Percentiles rank a stretch among this genome's conserved stretches.
Evolutionary conservation across 768 basidiomycete species (phyloP).

Genomic region (Trametes cinnabarina): DNA sequence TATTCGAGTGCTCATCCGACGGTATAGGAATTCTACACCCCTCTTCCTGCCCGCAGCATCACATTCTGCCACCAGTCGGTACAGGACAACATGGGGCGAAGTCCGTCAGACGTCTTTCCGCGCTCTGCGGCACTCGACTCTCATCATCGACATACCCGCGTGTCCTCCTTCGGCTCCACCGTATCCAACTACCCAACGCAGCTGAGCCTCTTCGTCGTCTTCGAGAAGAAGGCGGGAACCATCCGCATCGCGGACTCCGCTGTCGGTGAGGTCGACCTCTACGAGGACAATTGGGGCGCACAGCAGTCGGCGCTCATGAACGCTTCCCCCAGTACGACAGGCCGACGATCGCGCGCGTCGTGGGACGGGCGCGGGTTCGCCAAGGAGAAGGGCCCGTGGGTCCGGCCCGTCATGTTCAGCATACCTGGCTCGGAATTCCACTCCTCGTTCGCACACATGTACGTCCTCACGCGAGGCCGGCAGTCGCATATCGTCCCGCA

Average conservation of each 20-base stretch:
- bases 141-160: conserved; percentile 16
- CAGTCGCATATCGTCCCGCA: conserved; percentile 65
- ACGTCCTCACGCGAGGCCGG: conserved; percentile 68
- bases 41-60: conserved; percentile 61
- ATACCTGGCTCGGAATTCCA: conserved; percentile 29
- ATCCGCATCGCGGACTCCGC: conserved; percentile 80
- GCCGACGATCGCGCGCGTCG: conserved; percentile 41
- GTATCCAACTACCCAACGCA: conserved; percentile 58
- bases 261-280: conserved; percentile 74
- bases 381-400: conserved; percentile 47
- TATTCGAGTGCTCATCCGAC: neutral
- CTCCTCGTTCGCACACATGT: conserved; percentile 41
- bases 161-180: conserved; percentile 17
- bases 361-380: conserved; percentile 43
- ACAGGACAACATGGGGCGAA: conserved; percentile 46
- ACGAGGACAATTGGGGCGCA: conserved; percentile 35
- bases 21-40: conserved; percentile 84
- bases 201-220: conserved; percentile 75
- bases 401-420: conserved; percentile 47
- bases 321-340: conserved; percentile 21
- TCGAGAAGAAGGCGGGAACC: conserved; percentile 86
- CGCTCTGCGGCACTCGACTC: conserved; percentile 23
- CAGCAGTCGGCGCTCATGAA: conserved; percentile 25
- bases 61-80: conserved; percentile 70
- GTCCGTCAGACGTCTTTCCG: conserved; percentile 39